Base-by-base conservation (phyloP, 305 asterid genomes). In the Fraxinus paxiana region DNA sequence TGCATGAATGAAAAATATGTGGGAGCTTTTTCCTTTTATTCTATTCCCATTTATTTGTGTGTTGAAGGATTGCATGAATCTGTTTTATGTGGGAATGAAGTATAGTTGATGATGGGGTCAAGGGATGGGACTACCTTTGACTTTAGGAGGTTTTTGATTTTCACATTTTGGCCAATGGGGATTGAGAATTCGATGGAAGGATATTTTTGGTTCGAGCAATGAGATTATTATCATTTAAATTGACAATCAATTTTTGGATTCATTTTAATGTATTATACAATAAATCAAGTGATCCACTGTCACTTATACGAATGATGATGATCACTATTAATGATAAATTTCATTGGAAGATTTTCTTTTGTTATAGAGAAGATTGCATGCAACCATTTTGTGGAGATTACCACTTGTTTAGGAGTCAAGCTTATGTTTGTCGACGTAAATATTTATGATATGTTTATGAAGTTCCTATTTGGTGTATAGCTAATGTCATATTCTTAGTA, bases 51-150 rank as follows among this genome's bases (percentile, higher is more conserved):
- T 17, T 54, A 38, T 38, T 17, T 51, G 22, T 51, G 9, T 17
- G 24, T 54, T 54, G 65, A 54, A 54, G 26, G 24, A n/a, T 5
- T 24, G 26, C 20, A 48, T 13, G 20, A 48, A 48, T 15, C 20
- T 48, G 6, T 13, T 3, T 48, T 15, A 12, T 2, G 24, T 75
- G 10, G 13, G 28, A 84, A 41, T 41, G n/a, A 41, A 41, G n/a
- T 43, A 12, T 9, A 2, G 51, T 10, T 43, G n/a, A 73, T 75
- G 80, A 84, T 87, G 84, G 90, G 26, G 84, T 80, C 20, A 59
- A 82, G 22, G 79, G 75, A n/a, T 31, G 46, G 13, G 46, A 38
- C 8, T 8, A 8, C 46, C n/a, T n/a, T 9, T 43, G 17, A 12
- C 1, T 43, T 43, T 12, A 3, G 54, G 17, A 12, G 54, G 17